These are phyloP conservation scores for Petunia axillaris DNA, from an alignment of 257 asterid genomes.

Conservation along the genomic window DNA sequence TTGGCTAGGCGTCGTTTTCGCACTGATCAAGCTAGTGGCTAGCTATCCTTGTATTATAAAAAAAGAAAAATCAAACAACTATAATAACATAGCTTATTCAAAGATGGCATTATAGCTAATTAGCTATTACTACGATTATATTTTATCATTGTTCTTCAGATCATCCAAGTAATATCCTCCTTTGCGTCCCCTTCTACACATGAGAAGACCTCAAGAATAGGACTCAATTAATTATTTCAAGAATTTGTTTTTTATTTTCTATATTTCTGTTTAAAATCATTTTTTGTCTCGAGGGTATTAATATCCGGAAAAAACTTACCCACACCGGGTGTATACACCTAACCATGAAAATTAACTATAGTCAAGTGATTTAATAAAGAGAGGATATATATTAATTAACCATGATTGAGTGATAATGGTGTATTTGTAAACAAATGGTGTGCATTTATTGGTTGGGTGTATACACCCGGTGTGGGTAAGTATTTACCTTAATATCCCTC, in stretches of 20 bases:
- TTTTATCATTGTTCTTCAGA: background rate
- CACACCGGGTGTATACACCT: too few relatives aligned
- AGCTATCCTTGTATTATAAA: background rate
- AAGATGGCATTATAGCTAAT: background rate
- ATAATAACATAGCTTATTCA: background rate
- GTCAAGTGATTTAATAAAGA: too few relatives aligned
- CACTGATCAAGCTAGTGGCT: constrained; percentile 26
- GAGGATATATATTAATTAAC: too few relatives aligned
- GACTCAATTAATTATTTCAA: background rate
- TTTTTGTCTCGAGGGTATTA: background rate
- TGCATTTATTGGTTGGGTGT: too few relatives aligned
- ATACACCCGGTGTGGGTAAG: too few relatives aligned
- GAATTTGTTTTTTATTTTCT: background rate
- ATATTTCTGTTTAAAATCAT: background rate
- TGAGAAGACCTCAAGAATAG: constrained; percentile 2
- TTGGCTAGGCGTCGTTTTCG: constrained; percentile 46
- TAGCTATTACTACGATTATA: background rate
- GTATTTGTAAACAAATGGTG: too few relatives aligned
- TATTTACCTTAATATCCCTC: too few relatives aligned
- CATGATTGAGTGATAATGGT: too few relatives aligned
- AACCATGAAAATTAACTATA: too few relatives aligned
- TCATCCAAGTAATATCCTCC: background rate
- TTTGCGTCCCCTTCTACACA: background rate
- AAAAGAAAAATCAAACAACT: background rate
- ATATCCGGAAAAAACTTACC: too few relatives aligned